Percentiles rank a stretch among this genome's conserved stretches.
phyloP scores from a whole-genome alignment of 768 basidiomycete species.

The Termitomyces sp. region DNA sequence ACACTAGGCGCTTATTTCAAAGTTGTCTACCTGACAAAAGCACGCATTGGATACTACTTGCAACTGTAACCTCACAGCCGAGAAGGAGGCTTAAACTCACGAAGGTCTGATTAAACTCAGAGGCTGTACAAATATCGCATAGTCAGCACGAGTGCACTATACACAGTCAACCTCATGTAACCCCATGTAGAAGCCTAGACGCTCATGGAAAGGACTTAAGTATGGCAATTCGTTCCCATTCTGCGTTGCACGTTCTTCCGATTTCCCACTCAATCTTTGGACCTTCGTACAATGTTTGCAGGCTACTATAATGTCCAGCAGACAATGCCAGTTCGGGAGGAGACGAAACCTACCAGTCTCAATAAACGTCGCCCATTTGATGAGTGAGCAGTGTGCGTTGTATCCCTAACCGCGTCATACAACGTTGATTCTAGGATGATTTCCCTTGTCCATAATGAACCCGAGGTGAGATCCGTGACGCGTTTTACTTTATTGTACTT shows the following conservation, averaged over 20 bases:
- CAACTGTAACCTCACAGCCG: not conserved
- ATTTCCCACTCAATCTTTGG: not conserved
- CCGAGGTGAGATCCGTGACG: not conserved
- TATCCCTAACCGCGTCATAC: not conserved
- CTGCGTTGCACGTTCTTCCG: not conserved
- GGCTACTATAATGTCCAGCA: not conserved
- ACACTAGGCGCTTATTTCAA: not conserved
- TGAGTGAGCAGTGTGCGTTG: not conserved
- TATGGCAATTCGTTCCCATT: not conserved
- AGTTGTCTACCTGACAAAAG: not conserved
- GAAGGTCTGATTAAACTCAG: not conserved
- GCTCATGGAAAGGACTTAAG: no score
- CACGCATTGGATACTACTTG: not conserved
- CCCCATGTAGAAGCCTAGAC: not conserved
- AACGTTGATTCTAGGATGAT: not conserved
- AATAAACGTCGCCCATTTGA: not conserved
- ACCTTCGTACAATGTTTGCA: not conserved
- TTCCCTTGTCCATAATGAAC: not conserved
- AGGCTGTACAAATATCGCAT: not conserved
- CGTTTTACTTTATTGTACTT: not conserved
- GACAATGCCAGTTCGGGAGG: not conserved
- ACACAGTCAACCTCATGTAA: not conserved
- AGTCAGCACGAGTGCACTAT: not conserved
- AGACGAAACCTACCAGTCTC: not conserved
- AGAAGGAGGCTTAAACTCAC: not conserved